Evolutionary conservation across 495 filamentous ascomycete genomes (phyloP).

Genomic region (Hyaloscypha finlandica): DNA sequence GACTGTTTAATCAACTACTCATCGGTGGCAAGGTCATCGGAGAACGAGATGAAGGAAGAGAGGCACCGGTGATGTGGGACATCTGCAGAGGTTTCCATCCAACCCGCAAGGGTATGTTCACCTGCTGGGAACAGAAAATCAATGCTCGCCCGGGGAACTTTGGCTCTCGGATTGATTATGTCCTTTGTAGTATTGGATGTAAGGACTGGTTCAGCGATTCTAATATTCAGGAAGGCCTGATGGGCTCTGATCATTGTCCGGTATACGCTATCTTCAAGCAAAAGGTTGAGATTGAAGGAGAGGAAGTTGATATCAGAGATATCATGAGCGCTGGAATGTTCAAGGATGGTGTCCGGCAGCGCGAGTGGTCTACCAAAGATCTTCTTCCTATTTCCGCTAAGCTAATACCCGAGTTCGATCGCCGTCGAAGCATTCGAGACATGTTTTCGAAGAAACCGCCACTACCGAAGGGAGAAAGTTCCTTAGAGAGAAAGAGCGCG

Average conservation of each 20-base stretch:
- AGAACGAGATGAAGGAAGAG: slow-evolving; percentile 69
- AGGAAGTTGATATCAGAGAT: slow-evolving; percentile 61
- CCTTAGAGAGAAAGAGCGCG: background rate
- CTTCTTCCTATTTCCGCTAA: slow-evolving; percentile 75
- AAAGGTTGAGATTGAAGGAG: slow-evolving; percentile 51
- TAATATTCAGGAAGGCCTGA: slow-evolving; percentile 94
- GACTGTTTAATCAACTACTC: slow-evolving; percentile 82
- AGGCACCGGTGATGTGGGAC: slow-evolving; percentile 79
- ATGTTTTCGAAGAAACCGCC: slow-evolving; percentile 69
- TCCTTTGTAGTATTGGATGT: slow-evolving; percentile 81
- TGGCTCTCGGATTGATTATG: slow-evolving; percentile 90
- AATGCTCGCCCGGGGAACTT: slow-evolving; percentile 90
- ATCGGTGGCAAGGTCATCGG: slow-evolving; percentile 70
- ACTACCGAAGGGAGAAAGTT: slow-evolving; percentile 19
- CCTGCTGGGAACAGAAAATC: slow-evolving; percentile 87
- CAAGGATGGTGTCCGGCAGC: slow-evolving; percentile 64
- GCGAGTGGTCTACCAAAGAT: slow-evolving; percentile 66
- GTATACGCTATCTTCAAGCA: slow-evolving; percentile 81
- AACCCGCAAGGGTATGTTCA: slow-evolving; percentile 84
- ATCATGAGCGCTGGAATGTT: slow-evolving; percentile 81
- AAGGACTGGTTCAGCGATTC: slow-evolving; percentile 80
- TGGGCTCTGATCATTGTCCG: slow-evolving; percentile 97
- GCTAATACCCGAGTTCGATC: slow-evolving; percentile 84
- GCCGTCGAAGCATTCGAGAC: slow-evolving; percentile 81
- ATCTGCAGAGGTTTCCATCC: slow-evolving; percentile 84